These are phyloP conservation scores for Pecoramyces ruminantium DNA, from an alignment of 192 early-diverging fungal genomes.

Conservation along the genomic window DNA sequence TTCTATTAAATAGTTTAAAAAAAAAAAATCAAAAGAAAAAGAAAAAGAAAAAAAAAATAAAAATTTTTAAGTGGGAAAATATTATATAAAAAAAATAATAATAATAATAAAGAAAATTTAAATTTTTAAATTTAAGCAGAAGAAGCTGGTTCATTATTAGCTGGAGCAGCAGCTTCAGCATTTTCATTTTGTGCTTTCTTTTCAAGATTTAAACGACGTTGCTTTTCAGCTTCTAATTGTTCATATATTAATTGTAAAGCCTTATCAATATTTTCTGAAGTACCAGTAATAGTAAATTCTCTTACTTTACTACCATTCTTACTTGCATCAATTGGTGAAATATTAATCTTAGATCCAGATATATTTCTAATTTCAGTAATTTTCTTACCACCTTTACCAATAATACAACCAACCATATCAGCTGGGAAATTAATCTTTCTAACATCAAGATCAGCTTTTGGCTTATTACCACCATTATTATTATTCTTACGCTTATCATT, in stretches of 20 bases:
- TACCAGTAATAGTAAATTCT: constrained; percentile 81
- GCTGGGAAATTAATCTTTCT: constrained; percentile 70
- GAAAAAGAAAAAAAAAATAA: too few species aligned
- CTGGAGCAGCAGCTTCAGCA: background rate
- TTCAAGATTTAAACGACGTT: constrained; percentile 6
- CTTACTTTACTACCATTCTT: constrained; percentile 67
- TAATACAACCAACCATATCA: constrained; percentile 94
- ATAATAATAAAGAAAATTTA: too few species aligned
- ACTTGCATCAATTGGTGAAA: constrained; percentile 50
- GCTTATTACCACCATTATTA: background rate
- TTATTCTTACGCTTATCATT: background rate
- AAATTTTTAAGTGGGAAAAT: too few species aligned
- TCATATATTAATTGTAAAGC: constrained; percentile 82
- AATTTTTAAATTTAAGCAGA: background rate
- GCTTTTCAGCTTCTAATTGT: constrained; percentile 75
- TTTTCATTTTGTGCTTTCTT: background rate
- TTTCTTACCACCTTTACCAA: constrained; percentile 67
- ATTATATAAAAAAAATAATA: too few species aligned
- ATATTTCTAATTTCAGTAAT: constrained; percentile 26
- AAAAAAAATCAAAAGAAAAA: too few species aligned
- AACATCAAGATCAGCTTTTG: background rate
- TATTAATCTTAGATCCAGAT: constrained; percentile 56
- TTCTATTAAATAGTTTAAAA: too few species aligned
- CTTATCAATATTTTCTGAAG: constrained; percentile 69
- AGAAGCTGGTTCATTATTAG: background rate